Base-by-base conservation (phyloP, 495 filamentous ascomycete genomes). In the Penicillium maclennaniae region DNA sequence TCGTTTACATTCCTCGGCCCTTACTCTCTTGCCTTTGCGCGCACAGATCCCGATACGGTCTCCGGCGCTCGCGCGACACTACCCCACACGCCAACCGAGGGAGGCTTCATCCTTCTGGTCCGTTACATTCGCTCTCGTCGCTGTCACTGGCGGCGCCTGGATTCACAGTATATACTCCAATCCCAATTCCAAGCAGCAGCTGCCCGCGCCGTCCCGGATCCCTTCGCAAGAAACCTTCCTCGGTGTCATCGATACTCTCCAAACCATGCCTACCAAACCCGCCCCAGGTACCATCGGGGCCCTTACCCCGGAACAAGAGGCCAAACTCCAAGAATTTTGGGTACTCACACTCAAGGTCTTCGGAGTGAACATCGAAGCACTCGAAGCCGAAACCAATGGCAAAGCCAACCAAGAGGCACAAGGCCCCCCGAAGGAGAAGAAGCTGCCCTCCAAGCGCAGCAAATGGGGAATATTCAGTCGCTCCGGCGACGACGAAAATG, bases 261-360 rank as follows among this genome's bases (percentile, higher is more conserved):
- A 65, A 45, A 68, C 65, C 44, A 75, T 74, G 69, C 54, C 72
- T 45, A 49, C 59, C 54, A 61, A 74, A 52, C 73, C 69, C 45
- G 75, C 83, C 19, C 85, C 87, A 23, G 93, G 93, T 46, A 84
- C 91, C 53, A 86, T 92, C 37, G 91, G 88, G 53, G 95, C 85
- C 63, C 82, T 98, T 45, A 97, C 93, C 17, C 67, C 82, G 7
- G 92, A 96, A 57, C 85, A 98, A 68, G 89, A 96, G 59, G 83
- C 78, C 56, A 97, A 95, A 70, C 74, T 98, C 45, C 86, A 85
- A 63, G 87, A 92, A 65, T 79, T 97, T 61, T 98, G 93, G 93
- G 67, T 79, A 8, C 74, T 84, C 43, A 77, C 87, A 21, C 78
- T 97, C 52, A 85, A 86, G 43, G 80, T 96, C 43, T 96, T 92